Base-by-base conservation (phyloP, 805 yeast genomes). In the Yarrowia osloensis region DNA sequence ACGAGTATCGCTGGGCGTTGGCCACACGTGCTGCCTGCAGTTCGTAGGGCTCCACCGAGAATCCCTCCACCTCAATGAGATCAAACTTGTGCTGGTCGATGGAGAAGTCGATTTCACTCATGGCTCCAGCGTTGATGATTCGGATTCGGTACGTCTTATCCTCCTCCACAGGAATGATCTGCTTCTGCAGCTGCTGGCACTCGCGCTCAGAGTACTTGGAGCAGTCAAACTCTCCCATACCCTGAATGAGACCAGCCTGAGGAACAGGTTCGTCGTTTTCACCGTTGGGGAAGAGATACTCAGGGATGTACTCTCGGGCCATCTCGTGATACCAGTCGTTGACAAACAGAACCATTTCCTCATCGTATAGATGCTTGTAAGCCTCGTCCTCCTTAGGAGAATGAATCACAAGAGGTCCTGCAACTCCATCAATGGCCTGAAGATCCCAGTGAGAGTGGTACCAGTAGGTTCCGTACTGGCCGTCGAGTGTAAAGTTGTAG, bases 1-100 rank as follows among this genome's bases (percentile, higher is more conserved):
- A 88, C 44, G 90, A 82, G 74, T 88, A 85, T 74, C 98, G 81
- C 78, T 93, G 97, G 11, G 94, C 97, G 22, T 89, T 91, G 0
- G 94, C 82, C 4, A 78, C 67, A 8, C 74, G 70, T 1, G 76
- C 69, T 28, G 70, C 72, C 24, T 72, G 71, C 13, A 73, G 69
- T 0, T 54, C 65, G 5, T 71, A 26, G 0, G 78, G 78, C 62
- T 68, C 69, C 3, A 73, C 68, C 11, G 68, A 67, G 7, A 73
- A 71, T 1, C 79, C 78, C 42, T 78, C 81, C 0, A 76, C 78
- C 62, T 78, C 81, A 5, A 78, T 69, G 13, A 77, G 71, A 22
- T 70, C 63, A 49, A 74, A 22, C 67, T 68, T 42, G 59, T 73
- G 75, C 31, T 71, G 68, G 46, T 76, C 79, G 19, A 78, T 71